Percentiles rank a stretch among this genome's conserved stretches.
phyloP scores from a whole-genome alignment of 345 rosid species.

The Iberis pinnata region DNA sequence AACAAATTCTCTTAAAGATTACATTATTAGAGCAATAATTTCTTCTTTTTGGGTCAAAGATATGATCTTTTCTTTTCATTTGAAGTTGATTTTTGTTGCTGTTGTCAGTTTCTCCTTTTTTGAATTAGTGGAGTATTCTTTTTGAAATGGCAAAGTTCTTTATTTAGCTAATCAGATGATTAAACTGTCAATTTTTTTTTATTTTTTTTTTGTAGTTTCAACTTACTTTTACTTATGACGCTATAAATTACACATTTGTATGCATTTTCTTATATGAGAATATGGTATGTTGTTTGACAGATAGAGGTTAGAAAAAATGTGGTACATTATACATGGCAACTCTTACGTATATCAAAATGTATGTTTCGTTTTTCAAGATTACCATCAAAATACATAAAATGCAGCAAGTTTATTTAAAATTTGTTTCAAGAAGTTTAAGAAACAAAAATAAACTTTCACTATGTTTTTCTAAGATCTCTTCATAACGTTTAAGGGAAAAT shows the following conservation, averaged over 20 bases:
- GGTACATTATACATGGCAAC: too few relatives aligned
- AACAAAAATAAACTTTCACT: too few relatives aligned
- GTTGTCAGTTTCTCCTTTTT: conserved; percentile 23
- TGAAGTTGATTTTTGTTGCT: neutral
- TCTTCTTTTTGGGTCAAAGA: conserved; percentile 26
- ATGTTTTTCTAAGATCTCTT: too few relatives aligned
- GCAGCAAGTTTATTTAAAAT: neutral
- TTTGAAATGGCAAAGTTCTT: conserved; percentile 6
- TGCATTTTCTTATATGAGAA: neutral
- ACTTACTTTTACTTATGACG: too few relatives aligned
- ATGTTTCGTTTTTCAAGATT: too few relatives aligned
- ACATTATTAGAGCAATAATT: conserved; percentile 22
- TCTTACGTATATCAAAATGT: too few relatives aligned
- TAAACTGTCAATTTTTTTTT: conserved; percentile 3
- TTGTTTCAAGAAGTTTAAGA: neutral
- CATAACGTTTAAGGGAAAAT: too few relatives aligned
- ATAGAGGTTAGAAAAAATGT: too few relatives aligned
- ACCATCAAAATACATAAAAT: too few relatives aligned
- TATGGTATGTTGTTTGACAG: too few relatives aligned
- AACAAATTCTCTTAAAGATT: neutral
- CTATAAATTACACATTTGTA: neutral
- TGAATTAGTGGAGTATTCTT: conserved; percentile 22
- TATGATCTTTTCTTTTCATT: conserved; percentile 10
- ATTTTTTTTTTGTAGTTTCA: neutral
- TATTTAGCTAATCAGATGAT: conserved; percentile 10